These are phyloP conservation scores for Daldinia childiae DNA, from an alignment of 495 filamentous ascomycete species.

Conservation along the genomic window DNA sequence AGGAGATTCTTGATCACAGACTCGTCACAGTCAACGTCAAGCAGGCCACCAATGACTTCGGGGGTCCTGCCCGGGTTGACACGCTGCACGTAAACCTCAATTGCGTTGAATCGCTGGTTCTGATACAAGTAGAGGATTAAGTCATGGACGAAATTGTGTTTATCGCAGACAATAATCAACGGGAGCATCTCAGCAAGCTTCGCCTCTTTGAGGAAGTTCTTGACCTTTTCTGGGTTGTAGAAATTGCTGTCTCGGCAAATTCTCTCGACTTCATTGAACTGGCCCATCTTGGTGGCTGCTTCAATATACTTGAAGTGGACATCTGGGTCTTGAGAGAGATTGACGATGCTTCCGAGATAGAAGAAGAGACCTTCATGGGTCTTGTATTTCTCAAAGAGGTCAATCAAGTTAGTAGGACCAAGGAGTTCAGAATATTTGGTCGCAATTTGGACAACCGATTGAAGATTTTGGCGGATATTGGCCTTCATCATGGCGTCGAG, in stretches of 20 bases:
- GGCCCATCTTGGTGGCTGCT: conserved; percentile 89
- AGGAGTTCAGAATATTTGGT: conserved; percentile 98
- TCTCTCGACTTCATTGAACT: conserved; percentile 94
- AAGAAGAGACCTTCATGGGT: conserved; percentile 97
- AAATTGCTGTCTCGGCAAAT: conserved; percentile 93
- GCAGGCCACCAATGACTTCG: conserved; percentile 91
- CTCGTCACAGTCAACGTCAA: conserved; percentile 98
- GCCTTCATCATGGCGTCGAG: conserved; percentile 93
- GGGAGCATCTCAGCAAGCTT: conserved; percentile 91
- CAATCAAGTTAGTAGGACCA: conserved; percentile 87
- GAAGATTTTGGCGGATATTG: conserved; percentile 97
- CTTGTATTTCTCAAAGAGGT: conserved; percentile 95
- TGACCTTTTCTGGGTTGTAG: conserved; percentile 97
- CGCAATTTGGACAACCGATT: conserved; percentile 90
- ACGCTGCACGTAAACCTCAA: conserved; percentile 98
- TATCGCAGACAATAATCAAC: conserved; percentile 97
- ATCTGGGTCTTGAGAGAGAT: conserved; percentile 92
- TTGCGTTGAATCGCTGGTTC: conserved; percentile 99
- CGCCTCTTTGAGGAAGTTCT: conserved; percentile 99
- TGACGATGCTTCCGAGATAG: conserved; percentile 97
- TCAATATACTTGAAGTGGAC: conserved; percentile 99
- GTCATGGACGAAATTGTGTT: conserved; percentile 98
- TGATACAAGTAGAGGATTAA: conserved; percentile 97
- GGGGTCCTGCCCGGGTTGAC: conserved; percentile 95
- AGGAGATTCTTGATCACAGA: conserved; percentile 92